A percentile compares a stretch with the other conserved stretches of the same genome.
Evolutionary conservation across 768 basidiomycete species (phyloP).

Genomic region (Boletus edulis): DNA sequence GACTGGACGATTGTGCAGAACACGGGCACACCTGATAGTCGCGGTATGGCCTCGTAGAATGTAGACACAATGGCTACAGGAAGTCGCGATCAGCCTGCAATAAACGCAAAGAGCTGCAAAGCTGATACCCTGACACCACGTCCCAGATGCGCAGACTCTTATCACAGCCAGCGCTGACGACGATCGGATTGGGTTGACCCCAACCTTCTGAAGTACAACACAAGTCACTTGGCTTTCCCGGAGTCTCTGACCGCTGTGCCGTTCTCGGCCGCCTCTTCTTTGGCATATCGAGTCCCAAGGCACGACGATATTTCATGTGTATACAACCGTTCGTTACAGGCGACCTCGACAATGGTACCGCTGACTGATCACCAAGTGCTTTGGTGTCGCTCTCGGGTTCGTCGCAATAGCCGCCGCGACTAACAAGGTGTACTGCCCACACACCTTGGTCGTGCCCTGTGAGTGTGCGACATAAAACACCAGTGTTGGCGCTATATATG

Average conservation of each 20-base stretch:
- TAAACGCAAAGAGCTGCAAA: background rate
- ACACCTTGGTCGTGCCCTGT: constrained; percentile 88
- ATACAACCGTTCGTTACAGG: constrained; percentile 23
- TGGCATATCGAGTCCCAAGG: constrained; percentile 44
- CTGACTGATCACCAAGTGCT: constrained; percentile 5
- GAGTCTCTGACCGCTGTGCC: constrained; percentile 7
- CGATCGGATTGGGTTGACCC: constrained; percentile 80
- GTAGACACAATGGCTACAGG: constrained; percentile 63
- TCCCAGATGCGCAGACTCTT: constrained; percentile 93
- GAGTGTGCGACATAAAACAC: constrained; percentile 73
- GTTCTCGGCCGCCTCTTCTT: constrained; percentile 24
- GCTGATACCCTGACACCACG: constrained; percentile 70
- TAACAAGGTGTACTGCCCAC: constrained; percentile 85
- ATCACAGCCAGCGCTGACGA: constrained; percentile 94
- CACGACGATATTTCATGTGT: constrained; percentile 40
- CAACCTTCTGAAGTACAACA: constrained; percentile 79
- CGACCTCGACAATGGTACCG: background rate
- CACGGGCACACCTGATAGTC: constrained; percentile 88
- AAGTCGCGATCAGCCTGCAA: background rate
- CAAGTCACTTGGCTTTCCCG: constrained; percentile 45
- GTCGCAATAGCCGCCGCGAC: constrained; percentile 53
- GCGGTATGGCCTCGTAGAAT: constrained; percentile 81
- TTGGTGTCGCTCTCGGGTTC: constrained; percentile 11
- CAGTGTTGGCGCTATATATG: constrained; percentile 78
- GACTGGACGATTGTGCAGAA: constrained; percentile 81